phyloP scores from a whole-genome alignment of 2,329 filamentous ascomycete genomes.

The Ascochyta viciae-villosae region DNA sequence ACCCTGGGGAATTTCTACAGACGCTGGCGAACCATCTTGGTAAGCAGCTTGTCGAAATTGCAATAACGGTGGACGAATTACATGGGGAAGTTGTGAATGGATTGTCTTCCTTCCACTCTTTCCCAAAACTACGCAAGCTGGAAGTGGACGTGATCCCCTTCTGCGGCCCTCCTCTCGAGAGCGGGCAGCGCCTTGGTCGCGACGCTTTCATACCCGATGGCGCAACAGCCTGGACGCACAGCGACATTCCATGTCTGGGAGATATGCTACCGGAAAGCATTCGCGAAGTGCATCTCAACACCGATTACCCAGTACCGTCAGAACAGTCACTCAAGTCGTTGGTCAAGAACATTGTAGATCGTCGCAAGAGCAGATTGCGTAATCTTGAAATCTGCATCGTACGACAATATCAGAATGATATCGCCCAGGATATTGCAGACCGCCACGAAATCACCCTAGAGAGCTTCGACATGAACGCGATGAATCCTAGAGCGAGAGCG shows the following conservation, averaged over 20 bases:
- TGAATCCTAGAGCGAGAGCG: constrained; percentile 22
- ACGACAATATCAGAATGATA: constrained; percentile 33
- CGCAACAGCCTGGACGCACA: constrained; percentile 31
- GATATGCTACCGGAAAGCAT: constrained; percentile 43
- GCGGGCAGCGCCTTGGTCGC: constrained; percentile 38
- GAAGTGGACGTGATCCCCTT: constrained; percentile 44
- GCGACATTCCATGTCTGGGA: constrained; percentile 45
- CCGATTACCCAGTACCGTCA: constrained; percentile 34
- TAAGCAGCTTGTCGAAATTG: constrained; percentile 34
- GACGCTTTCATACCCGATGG: constrained; percentile 27
- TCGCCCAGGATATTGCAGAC: constrained; percentile 25
- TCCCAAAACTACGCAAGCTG: constrained; percentile 31
- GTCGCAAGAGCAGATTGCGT: constrained; percentile 28
- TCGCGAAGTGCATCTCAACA: constrained; percentile 41
- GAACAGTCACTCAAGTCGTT: constrained; percentile 29
- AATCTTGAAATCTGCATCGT: constrained; percentile 30
- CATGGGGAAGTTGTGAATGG: constrained; percentile 43
- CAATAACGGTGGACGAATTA: constrained; percentile 43
- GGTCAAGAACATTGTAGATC: constrained; percentile 40
- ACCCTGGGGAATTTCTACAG: constrained; percentile 40
- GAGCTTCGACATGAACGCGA: constrained; percentile 26
- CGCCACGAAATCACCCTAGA: constrained; percentile 29
- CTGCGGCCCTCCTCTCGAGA: constrained; percentile 44
- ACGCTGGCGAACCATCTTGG: constrained; percentile 34
- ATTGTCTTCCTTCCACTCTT: constrained; percentile 38